Evolutionary conservation across 768 basidiomycete species (phyloP), one percentile per base, ranked within the genome.

Genomic region (Lyophyllum semitale): DNA sequence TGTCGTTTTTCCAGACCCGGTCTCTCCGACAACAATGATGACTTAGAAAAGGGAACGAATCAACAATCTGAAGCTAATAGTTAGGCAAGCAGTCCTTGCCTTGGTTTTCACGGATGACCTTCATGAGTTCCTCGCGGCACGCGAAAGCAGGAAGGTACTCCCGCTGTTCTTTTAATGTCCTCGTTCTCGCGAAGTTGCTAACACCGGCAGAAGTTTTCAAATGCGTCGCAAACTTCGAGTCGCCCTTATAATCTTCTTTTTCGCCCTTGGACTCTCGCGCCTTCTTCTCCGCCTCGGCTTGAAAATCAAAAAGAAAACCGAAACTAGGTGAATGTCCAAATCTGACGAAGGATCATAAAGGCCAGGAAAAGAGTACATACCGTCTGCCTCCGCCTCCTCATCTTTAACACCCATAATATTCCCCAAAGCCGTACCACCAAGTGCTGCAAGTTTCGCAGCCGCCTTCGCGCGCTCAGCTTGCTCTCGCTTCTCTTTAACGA

Each of bases 1-100:
- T 0, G 97, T 98, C 1, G 97, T 99, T 75, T 99, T 99, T 6
- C 97, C 97, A 0, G 96, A 98, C 9, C 97, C 97, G n/a, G 97
- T 99, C 73, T 99, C 97, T n/a, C 97, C 97, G 37, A 99, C 91
- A 35, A 98, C 93, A 53, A 99, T 85, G 44, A 91, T 78, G 33
- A 98, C 97, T 97, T 29, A 8, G 12, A 17, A 60, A 25, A 47
- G 25, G 22, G 15, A 17, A n/a, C n/a, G n/a, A 35, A 44, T 56
- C 51, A 60, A 33, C 58, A 48, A 26, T 20, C 4, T 32, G 32
- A 37, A 25, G 12, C 41, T 38, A 30, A 12, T n/a, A 27, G n/a
- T 20, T 12, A 11, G 4, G 50, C 22, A 5, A 15, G 8, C n/a
- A 18, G 8, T 46, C 63, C 72, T 46, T 51, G 89, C 95, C 95